Conservation (phyloP, 257 asterid species). For the Solanum rostratum region DNA sequence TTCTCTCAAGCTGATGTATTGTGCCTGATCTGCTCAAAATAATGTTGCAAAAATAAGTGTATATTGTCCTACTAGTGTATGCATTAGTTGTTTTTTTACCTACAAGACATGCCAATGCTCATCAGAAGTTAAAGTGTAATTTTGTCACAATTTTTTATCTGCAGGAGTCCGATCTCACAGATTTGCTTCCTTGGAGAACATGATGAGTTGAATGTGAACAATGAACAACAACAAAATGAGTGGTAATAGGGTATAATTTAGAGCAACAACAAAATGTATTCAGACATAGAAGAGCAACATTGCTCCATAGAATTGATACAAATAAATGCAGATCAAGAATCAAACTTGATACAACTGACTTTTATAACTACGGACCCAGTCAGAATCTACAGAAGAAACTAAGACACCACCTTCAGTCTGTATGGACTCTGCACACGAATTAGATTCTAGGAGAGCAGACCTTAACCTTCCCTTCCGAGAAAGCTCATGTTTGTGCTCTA, state of each 20-base stretch:
- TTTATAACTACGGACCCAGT: constrained; percentile 41
- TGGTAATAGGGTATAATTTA: background rate
- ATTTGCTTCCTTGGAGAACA: background rate
- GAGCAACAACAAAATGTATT: background rate
- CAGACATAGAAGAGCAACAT: background rate
- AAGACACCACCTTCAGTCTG: constrained; percentile 59
- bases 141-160: background rate
- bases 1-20: background rate
- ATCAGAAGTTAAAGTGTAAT: background rate
- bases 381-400: constrained; percentile 60
- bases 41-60: background rate
- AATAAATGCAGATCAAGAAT: background rate
- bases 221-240: background rate
- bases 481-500: constrained; percentile 40
- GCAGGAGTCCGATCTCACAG: background rate
- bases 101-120: background rate
- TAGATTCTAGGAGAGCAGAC: background rate
- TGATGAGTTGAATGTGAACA: background rate
- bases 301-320: background rate
- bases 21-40: background rate
- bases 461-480: constrained; percentile 20
- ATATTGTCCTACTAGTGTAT: background rate
- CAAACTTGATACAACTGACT: constrained; percentile 21
- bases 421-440: constrained; percentile 60
- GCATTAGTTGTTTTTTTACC: background rate